These are phyloP conservation scores for Protomyces macrosporus DNA, from an alignment of 1,139 yeast species.

Conservation along the genomic window DNA sequence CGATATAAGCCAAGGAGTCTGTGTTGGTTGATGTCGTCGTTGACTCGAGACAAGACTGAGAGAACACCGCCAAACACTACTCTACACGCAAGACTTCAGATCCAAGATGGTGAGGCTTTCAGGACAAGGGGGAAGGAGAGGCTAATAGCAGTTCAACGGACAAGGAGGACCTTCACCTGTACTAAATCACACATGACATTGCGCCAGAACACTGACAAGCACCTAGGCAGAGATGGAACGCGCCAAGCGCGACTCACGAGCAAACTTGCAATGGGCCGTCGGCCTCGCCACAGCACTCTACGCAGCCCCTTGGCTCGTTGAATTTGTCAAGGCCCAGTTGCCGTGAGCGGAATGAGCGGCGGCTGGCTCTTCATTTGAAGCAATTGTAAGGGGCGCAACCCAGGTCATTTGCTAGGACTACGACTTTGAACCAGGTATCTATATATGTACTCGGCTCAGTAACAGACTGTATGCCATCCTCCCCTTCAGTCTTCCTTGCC, in stretches of 20 bases:
- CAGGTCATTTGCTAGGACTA: no score
- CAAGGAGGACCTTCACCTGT: conserved; percentile 18
- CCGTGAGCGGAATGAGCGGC: not conserved
- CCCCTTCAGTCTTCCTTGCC: no score
- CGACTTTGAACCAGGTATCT: no score
- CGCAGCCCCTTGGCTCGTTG: conserved; percentile 20
- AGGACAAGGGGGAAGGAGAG: not conserved
- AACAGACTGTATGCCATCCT: no score
- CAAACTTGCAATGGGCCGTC: conserved; percentile 16
- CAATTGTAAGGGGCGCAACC: no score
- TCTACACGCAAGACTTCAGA: no score
- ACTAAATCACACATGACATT: not conserved
- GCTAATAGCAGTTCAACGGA: conserved; percentile 18
- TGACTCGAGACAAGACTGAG: not conserved
- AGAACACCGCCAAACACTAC: no score
- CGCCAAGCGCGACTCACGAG: conserved; percentile 14
- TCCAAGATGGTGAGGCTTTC: not conserved
- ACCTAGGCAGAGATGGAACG: conserved; percentile 14
- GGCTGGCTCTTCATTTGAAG: no score
- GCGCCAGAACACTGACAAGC: not conserved
- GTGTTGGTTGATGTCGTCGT: not conserved
- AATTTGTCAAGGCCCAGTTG: conserved; percentile 16
- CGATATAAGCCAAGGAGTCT: not conserved
- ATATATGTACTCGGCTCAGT: no score
- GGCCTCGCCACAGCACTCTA: conserved; percentile 13